Conservation (phyloP, 148 eudicot species). For the Rheum nobile region DNA sequence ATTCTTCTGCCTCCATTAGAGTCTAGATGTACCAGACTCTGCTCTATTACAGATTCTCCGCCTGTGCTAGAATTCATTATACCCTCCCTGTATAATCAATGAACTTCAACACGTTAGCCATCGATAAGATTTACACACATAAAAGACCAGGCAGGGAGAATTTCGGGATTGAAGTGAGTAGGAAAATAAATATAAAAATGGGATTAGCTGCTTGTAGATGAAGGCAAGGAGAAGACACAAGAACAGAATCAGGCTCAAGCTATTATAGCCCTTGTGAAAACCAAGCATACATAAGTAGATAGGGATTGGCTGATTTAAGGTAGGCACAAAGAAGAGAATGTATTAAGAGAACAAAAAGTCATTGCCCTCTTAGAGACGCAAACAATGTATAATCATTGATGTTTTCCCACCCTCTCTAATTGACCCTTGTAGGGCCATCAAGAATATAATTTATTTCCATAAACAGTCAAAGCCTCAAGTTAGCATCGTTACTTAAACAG, state of each 20-base stretch:
- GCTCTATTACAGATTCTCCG: background rate
- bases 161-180: background rate
- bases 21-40: background rate
- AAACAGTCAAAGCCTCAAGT: background rate
- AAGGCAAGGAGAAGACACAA: background rate
- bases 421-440: background rate
- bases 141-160: background rate
- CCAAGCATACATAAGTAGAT: background rate
- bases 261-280: background rate
- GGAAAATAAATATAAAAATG: background rate
- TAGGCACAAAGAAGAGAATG: background rate
- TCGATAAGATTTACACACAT: background rate
- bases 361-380: background rate
- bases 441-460: background rate
- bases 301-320: background rate
- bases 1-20: background rate
- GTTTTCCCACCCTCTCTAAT: background rate
- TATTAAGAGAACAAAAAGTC: background rate
- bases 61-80: background rate
- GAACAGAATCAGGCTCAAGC: background rate
- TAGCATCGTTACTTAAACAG: background rate
- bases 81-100: conserved; percentile 3
- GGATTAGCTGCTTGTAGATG: background rate
- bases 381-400: background rate
- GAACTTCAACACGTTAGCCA: background rate